These are phyloP conservation scores for Pichia exigua DNA, from an alignment of 805 yeast species.

Conservation along the genomic window DNA sequence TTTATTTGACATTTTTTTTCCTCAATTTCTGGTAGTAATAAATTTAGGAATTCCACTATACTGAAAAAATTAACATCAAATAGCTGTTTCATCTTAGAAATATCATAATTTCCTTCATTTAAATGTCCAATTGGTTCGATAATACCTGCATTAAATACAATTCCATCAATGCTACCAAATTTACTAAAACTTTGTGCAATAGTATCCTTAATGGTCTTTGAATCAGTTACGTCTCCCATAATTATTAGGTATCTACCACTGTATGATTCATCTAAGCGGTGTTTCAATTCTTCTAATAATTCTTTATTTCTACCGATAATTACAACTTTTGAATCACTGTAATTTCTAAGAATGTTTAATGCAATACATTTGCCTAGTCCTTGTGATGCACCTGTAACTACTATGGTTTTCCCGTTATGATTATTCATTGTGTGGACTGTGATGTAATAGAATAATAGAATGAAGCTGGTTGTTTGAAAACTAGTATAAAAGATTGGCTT, in stretches of 20 bases:
- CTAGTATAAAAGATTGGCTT: no score
- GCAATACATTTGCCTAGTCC: conserved; percentile 84
- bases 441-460: no score
- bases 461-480: no score
- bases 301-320: conserved; percentile 66
- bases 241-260: conserved; percentile 42
- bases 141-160: conserved; percentile 77
- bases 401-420: conserved; percentile 17
- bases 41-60: conserved; percentile 49
- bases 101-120: conserved; percentile 38
- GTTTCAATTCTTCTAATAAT: conserved; percentile 27
- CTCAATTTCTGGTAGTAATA: conserved; percentile 38
- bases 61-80: conserved; percentile 78
- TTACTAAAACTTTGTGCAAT: conserved; percentile 37
- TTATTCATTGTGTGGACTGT: background rate
- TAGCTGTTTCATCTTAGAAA: conserved; percentile 51
- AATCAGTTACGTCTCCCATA: conserved; percentile 54
- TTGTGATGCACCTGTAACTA: conserved; percentile 59
- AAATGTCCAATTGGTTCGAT: conserved; percentile 66
- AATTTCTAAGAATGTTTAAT: conserved; percentile 34
- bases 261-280: conserved; percentile 38
- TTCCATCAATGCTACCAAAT: conserved; percentile 53
- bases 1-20: conserved; percentile 34
- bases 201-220: conserved; percentile 29
- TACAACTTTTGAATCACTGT: conserved; percentile 36